Conservation (phyloP, 805 yeast genomes). For the Candida railenensis region DNA sequence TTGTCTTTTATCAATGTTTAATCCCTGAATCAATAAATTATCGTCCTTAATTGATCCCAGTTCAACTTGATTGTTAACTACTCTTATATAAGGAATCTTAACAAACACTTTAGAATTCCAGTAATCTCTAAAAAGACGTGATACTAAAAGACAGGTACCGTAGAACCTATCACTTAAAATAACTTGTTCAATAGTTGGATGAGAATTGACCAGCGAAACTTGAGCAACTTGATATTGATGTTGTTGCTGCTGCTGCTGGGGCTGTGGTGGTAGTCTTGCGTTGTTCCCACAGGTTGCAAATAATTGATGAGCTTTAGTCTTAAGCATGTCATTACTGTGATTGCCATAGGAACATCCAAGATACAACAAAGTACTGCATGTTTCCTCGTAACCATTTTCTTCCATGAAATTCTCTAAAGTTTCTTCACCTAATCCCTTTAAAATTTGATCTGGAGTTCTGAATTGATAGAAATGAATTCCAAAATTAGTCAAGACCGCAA, state of each 20-base stretch:
- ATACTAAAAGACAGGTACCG: conserved; percentile 75
- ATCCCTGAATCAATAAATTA: conserved; percentile 43
- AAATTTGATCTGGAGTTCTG: conserved; percentile 76
- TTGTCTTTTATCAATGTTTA: conserved; percentile 47
- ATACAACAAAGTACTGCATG: conserved; percentile 84
- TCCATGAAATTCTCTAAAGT: conserved; percentile 68
- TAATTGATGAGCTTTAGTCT: conserved; percentile 47
- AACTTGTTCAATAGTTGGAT: conserved; percentile 64
- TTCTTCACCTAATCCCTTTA: conserved; percentile 65
- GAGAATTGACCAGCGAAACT: conserved; percentile 16
- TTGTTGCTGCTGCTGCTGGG: conserved; percentile 8
- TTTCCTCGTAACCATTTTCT: conserved; percentile 84
- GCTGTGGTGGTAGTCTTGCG: conserved; percentile 37
- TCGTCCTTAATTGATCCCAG: conserved; percentile 41
- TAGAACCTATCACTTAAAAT: conserved; percentile 87
- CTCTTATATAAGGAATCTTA: conserved; percentile 40
- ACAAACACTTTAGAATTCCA: conserved; percentile 77
- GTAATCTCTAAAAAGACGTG: conserved; percentile 73
- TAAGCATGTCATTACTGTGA: conserved; percentile 43
- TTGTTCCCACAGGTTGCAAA: conserved; percentile 56
- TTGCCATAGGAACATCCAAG: conserved; percentile 72
- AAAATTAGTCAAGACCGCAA: conserved; percentile 79
- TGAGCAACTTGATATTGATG: conserved; percentile 7
- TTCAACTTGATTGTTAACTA: conserved; percentile 27
- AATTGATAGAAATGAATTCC: conserved; percentile 77